Percentiles rank a stretch among this genome's conserved stretches.
These are phyloP conservation scores for Exophiala bonariae DNA, from an alignment of 2,329 filamentous ascomycete species.

Conservation along the genomic window DNA sequence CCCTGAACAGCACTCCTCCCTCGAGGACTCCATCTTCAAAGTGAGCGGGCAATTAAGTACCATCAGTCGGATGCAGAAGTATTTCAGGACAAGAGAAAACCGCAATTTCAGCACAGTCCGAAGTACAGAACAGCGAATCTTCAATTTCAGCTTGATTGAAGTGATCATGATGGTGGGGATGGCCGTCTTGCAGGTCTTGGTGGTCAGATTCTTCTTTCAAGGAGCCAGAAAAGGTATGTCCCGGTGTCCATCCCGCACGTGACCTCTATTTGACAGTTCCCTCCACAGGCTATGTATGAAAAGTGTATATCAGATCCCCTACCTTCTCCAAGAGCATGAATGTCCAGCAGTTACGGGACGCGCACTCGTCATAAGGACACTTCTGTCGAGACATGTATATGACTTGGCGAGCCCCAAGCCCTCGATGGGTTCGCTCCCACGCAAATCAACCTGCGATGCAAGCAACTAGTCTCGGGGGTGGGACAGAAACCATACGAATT, in stretches of 20 bases:
- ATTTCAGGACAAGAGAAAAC: conserved; percentile 98
- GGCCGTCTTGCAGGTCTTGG: conserved; percentile 94
- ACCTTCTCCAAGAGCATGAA: no score
- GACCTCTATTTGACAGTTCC: neutral
- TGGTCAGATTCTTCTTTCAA: conserved; percentile 99
- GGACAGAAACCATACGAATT: no score
- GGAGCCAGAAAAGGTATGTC: conserved; percentile 64
- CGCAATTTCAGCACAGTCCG: conserved; percentile 97
- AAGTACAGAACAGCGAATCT: conserved; percentile 92
- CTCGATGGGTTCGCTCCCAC: no score
- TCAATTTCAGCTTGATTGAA: conserved; percentile 96
- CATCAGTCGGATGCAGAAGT: conserved; percentile 96
- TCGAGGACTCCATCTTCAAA: conserved; percentile 96
- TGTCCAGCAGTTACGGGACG: no score
- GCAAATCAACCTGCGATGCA: no score
- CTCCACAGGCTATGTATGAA: conserved; percentile 17
- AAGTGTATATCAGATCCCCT: no score
- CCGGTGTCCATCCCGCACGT: neutral
- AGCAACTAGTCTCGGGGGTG: no score
- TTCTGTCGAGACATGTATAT: no score
- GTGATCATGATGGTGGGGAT: conserved; percentile 88
- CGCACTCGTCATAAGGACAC: no score
- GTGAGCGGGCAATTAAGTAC: conserved; percentile 89
- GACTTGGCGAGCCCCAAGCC: no score
- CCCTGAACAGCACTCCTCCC: conserved; percentile 80